Percentiles rank a stretch among this genome's conserved stretches.
These are phyloP conservation scores for Cercospora nicotianae DNA, from an alignment of 2,329 filamentous ascomycete genomes.

Conservation along the genomic window DNA sequence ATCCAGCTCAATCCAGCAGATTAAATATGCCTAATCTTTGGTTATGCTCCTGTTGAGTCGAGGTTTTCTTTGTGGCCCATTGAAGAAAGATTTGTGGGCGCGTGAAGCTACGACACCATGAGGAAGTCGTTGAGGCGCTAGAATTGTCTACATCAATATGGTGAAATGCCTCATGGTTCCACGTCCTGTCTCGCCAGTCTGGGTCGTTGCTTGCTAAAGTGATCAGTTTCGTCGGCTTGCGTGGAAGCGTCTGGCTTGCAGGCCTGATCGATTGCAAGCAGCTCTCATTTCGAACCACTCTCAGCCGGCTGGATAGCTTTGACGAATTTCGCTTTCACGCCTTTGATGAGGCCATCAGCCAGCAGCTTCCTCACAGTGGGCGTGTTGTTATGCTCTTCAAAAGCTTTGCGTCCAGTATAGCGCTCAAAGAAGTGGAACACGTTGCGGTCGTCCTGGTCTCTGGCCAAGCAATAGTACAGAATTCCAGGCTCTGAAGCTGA, in stretches of 20 bases:
- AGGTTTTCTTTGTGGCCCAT: not conserved
- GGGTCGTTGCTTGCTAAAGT: not conserved
- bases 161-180: not conserved
- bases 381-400: constrained; percentile 37
- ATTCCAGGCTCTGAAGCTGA: constrained; percentile 34
- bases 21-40: not conserved
- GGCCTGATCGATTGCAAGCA: too few species aligned
- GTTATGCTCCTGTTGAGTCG: not conserved
- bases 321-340: constrained; percentile 19
- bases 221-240: not conserved
- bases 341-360: constrained; percentile 15
- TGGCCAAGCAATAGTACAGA: constrained; percentile 36
- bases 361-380: constrained; percentile 37
- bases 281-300: not conserved
- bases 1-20: not conserved
- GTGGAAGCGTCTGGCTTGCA: not conserved
- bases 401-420: constrained; percentile 35
- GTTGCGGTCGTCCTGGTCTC: constrained; percentile 34
- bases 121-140: not conserved
- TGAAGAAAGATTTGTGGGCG: not conserved
- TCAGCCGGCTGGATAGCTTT: constrained; percentile 10
- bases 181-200: not conserved
- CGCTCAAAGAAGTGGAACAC: constrained; percentile 42
- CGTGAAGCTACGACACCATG: not conserved
- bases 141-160: not conserved